phyloP scores from a whole-genome alignment of 345 rosid species.

The Eucalyptus rudis region DNA sequence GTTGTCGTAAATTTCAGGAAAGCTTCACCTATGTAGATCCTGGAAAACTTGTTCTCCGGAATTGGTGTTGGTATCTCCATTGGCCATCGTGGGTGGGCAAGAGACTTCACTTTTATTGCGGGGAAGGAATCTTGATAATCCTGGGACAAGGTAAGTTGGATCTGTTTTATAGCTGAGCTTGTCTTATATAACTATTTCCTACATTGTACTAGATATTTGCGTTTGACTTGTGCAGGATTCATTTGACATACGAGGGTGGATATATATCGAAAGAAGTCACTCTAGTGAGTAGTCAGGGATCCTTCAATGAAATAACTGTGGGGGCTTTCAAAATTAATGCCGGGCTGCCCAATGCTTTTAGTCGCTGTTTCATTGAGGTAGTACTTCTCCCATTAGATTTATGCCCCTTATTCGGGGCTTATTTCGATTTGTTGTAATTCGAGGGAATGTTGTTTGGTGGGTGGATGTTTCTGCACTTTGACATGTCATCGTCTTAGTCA shows the following conservation, averaged over 20 bases:
- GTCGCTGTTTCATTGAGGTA: constrained; percentile 93
- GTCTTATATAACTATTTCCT: neutral
- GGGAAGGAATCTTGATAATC: constrained; percentile 62
- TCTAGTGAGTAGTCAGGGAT: constrained; percentile 10
- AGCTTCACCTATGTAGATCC: constrained; percentile 51
- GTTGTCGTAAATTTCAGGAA: constrained; percentile 30
- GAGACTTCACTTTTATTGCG: constrained; percentile 48
- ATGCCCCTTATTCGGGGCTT: neutral
- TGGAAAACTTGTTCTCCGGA: constrained; percentile 71
- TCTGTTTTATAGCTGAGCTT: neutral
- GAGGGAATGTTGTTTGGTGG: neutral
- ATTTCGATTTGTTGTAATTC: neutral
- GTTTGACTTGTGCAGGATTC: constrained; percentile 34
- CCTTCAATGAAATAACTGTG: constrained; percentile 44
- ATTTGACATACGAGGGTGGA: constrained; percentile 51
- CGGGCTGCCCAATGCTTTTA: constrained; percentile 17
- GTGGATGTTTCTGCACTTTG: too few species aligned
- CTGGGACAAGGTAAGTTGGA: constrained; percentile 55
- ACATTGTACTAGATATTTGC: neutral
- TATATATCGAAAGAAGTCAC: constrained; percentile 40
- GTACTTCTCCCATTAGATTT: neutral
- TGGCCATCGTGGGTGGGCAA: constrained; percentile 70
- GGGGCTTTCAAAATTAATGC: constrained; percentile 33
- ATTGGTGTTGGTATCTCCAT: constrained; percentile 67
- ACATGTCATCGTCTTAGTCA: neutral